These are phyloP conservation scores for Fomitopsis betulina DNA, from an alignment of 1,284 basidiomycete genomes.

Conservation along the genomic window DNA sequence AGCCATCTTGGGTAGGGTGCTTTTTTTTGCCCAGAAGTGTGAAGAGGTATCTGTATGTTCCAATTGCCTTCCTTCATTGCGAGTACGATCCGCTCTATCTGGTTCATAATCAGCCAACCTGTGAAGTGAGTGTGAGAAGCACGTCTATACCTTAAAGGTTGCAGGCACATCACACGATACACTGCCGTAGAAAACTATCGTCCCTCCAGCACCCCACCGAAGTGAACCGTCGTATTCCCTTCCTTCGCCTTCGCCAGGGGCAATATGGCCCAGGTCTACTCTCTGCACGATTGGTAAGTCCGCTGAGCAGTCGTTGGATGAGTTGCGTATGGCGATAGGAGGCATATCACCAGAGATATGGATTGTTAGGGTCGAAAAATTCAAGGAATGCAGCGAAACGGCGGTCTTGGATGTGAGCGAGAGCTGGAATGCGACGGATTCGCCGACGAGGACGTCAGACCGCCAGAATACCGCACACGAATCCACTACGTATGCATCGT, in stretches of 20 bases:
- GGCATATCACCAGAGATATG: conserved; percentile 43
- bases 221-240: conserved; percentile 36
- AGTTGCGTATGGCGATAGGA: conserved; percentile 47
- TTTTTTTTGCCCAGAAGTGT: conserved; percentile 33
- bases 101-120: not conserved
- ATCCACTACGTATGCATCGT: conserved; percentile 43
- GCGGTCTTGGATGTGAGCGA: conserved; percentile 45
- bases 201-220: conserved; percentile 50
- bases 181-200: conserved; percentile 53
- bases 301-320: conserved; percentile 6
- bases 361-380: conserved; percentile 55
- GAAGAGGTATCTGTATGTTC: conserved; percentile 58
- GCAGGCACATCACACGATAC: conserved; percentile 44
- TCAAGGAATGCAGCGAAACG: conserved; percentile 46
- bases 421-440: conserved; percentile 69
- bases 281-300: conserved; percentile 25
- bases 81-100: conserved; percentile 51
- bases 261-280: conserved; percentile 41
- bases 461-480: conserved; percentile 69
- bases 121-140: too few species aligned
- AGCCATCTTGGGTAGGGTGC: conserved; percentile 47
- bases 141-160: conserved; percentile 41
- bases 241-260: conserved; percentile 17
- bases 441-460: conserved; percentile 53
- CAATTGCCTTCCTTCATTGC: conserved; percentile 54